These are phyloP conservation scores for Kwoniella sp. DNA, from an alignment of 768 basidiomycete genomes.

Conservation along the genomic window DNA sequence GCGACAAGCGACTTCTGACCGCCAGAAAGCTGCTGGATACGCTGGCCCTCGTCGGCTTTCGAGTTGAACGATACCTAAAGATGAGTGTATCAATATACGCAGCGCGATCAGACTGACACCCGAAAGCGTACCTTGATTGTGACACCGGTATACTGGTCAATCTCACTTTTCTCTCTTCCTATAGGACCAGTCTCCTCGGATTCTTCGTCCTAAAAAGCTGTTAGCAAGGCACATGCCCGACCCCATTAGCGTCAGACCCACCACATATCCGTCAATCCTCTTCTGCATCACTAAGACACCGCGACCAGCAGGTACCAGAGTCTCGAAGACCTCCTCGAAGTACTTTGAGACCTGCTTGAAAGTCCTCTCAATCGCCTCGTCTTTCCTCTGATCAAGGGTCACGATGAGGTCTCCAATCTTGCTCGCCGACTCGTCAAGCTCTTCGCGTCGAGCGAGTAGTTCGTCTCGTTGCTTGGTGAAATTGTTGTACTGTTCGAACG, in stretches of 20 bases:
- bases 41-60: conserved; percentile 90
- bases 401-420: conserved; percentile 91
- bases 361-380: conserved; percentile 96
- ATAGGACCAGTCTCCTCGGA: conserved; percentile 40
- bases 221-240: not conserved
- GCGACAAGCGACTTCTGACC: conserved; percentile 97
- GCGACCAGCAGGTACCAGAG: conserved; percentile 86
- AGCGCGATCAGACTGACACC: not conserved
- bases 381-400: conserved; percentile 91
- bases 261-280: conserved; percentile 70
- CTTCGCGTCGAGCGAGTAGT: conserved; percentile 75
- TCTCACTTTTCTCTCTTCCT: conserved; percentile 44
- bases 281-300: conserved; percentile 90
- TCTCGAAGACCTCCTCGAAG: conserved; percentile 96
- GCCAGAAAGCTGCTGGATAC: conserved; percentile 93
- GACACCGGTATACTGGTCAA: conserved; percentile 95
- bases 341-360: conserved; percentile 97
- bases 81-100: not conserved
- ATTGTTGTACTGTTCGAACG: conserved; percentile 95
- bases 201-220: conserved; percentile 40
- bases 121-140: conserved; percentile 70
- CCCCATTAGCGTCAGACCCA: not conserved
- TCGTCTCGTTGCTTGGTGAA: conserved; percentile 97
- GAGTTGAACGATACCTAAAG: conserved; percentile 94
- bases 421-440: conserved; percentile 79